Conservation (phyloP, 2,329 filamentous ascomycete species). For the Sporothrix sp. region DNA sequence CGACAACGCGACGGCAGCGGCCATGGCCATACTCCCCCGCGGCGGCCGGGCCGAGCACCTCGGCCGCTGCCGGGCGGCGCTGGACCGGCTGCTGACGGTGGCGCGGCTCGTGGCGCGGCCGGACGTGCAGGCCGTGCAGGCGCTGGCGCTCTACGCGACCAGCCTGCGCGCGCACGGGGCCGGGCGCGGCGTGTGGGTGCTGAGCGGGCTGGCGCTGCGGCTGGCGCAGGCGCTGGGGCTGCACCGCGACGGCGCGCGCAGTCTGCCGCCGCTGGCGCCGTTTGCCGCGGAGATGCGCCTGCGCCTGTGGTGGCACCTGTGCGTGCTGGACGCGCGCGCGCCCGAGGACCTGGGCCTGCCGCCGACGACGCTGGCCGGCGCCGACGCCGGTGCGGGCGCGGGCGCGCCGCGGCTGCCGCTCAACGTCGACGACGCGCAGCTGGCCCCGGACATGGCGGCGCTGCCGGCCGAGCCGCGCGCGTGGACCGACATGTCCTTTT, state of each 20-base stretch:
- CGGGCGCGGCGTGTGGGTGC: conserved; percentile 23
- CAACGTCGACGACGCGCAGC: conserved; percentile 46
- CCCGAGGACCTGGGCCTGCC: conserved; percentile 46
- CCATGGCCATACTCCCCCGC: not conserved
- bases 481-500: conserved; percentile 43
- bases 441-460: conserved; percentile 38
- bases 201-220: conserved; percentile 36
- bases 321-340: conserved; percentile 41
- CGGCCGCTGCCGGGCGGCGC: not conserved
- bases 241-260: conserved; percentile 31
- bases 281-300: conserved; percentile 46
- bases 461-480: conserved; percentile 31
- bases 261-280: conserved; percentile 39
- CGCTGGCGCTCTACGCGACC: conserved; percentile 3
- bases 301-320: conserved; percentile 45
- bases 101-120: not conserved
- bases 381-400: no score
- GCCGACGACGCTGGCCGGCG: conserved; percentile 25
- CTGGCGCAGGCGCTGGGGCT: conserved; percentile 36
- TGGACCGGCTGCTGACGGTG: not conserved
- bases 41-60: not conserved
- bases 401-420: conserved; percentile 43
- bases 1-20: no score
- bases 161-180: not conserved
- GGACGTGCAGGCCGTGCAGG: not conserved